Conservation (phyloP, 139 green algal species). For the Raphidocelis subcapitata region DNA sequence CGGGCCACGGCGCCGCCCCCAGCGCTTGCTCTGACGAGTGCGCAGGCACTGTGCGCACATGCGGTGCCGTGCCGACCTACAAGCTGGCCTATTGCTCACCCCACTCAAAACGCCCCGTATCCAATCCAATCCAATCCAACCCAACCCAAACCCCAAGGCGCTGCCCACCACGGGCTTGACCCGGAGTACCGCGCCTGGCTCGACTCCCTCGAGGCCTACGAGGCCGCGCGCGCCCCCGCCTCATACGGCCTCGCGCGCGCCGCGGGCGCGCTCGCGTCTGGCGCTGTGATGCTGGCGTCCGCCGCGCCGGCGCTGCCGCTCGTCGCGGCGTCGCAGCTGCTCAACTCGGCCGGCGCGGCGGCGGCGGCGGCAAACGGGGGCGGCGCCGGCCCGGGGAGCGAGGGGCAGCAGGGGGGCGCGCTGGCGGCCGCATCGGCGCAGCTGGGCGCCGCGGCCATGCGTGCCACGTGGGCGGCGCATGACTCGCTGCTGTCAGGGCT, state of each 20-base stretch:
- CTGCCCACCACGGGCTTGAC: conserved; percentile 20
- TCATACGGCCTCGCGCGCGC: not conserved
- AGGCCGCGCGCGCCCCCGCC: not conserved
- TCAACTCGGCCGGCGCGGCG: not conserved
- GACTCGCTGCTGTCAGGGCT: conserved; percentile 6
- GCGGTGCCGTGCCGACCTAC: not conserved
- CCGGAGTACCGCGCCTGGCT: conserved; percentile 23
- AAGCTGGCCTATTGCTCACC: no score
- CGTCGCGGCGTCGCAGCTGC: not conserved
- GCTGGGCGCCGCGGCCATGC: not conserved
- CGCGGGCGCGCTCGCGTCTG: conserved; percentile 9
- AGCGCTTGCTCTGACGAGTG: not conserved
- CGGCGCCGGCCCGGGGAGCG: not conserved
- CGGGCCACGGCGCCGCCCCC: not conserved
- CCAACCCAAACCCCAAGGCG: conserved; percentile 17
- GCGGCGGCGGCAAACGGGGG: not conserved
- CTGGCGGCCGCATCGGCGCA: conserved; percentile 2
- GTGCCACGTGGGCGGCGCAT: conserved; percentile 23
- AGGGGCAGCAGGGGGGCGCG: not conserved
- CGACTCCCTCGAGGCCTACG: conserved; percentile 24
- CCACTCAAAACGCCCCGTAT: not conserved
- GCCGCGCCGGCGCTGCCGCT: conserved; percentile 11
- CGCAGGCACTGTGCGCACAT: not conserved
- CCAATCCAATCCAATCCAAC: not conserved
- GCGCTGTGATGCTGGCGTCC: conserved; percentile 1